Percentiles rank a stretch among this genome's conserved stretches.
Evolutionary conservation across 225 moss, liverwort and hornwort species (phyloP).

Genomic region (Climacium dendroides): DNA sequence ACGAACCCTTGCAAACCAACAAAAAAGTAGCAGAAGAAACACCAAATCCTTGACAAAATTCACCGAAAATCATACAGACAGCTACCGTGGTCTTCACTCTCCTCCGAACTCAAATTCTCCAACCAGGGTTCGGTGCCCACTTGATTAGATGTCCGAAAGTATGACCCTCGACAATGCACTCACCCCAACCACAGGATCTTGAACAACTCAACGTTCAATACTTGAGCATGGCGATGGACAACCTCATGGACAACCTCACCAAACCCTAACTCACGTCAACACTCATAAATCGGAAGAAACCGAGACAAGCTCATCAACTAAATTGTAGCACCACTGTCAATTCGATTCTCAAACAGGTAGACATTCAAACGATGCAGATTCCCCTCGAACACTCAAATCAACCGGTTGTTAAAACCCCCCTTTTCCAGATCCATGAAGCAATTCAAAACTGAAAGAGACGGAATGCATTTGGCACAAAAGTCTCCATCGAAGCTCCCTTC

Average conservation of each 20-base stretch:
- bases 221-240: neutral
- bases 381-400: neutral
- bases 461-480: neutral
- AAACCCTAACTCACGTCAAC: neutral
- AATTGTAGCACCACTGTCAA: neutral
- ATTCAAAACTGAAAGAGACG: neutral
- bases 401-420: neutral
- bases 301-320: neutral
- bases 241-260: neutral
- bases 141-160: neutral
- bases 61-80: neutral
- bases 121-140: neutral
- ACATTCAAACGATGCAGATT: neutral
- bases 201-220: neutral
- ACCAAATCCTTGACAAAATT: neutral
- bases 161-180: neutral
- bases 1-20: neutral
- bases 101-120: neutral
- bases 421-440: neutral
- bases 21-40: neutral
- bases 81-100: neutral
- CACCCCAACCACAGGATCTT: neutral
- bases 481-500: neutral
- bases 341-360: neutral
- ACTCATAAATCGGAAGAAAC: neutral